Conservation (phyloP, 2,329 filamentous ascomycete species). For the Alternaria panax region DNA sequence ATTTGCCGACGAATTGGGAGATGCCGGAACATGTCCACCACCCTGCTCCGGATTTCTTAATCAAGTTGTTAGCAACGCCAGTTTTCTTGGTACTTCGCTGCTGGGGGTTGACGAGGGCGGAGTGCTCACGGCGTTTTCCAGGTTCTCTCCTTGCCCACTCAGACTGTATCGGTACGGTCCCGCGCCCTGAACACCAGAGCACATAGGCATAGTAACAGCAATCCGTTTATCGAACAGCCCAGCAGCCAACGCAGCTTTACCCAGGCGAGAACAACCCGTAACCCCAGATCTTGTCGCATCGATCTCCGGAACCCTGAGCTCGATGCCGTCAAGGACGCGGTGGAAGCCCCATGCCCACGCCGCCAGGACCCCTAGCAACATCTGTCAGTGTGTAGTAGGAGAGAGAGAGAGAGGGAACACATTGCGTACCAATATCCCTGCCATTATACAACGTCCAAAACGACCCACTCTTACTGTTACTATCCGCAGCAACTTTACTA, state of each 20-base stretch:
- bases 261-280: constrained; percentile 48
- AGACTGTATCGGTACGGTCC: constrained; percentile 52
- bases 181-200: constrained; percentile 46
- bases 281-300: constrained; percentile 44
- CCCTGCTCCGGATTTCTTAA: constrained; percentile 43
- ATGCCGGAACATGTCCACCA: constrained; percentile 49
- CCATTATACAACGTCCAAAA: constrained; percentile 61
- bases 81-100: not conserved
- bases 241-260: constrained; percentile 47
- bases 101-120: not conserved
- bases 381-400: not conserved
- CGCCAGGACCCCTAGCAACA: constrained; percentile 40
- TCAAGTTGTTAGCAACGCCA: not conserved
- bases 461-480: constrained; percentile 58
- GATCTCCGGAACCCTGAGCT: constrained; percentile 48
- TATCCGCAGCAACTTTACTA: constrained; percentile 57
- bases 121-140: constrained; percentile 51
- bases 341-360: constrained; percentile 52
- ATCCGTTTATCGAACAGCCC: constrained; percentile 49
- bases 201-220: constrained; percentile 49
- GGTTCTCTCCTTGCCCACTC: constrained; percentile 52
- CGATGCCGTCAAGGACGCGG: constrained; percentile 47
- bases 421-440: constrained; percentile 54
- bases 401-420: too few species aligned
- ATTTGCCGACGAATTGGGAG: constrained; percentile 44